A percentile compares a stretch with the other conserved stretches of the same genome.
phyloP scores from a whole-genome alignment of 148 eudicot species.

The Cornus florida region DNA sequence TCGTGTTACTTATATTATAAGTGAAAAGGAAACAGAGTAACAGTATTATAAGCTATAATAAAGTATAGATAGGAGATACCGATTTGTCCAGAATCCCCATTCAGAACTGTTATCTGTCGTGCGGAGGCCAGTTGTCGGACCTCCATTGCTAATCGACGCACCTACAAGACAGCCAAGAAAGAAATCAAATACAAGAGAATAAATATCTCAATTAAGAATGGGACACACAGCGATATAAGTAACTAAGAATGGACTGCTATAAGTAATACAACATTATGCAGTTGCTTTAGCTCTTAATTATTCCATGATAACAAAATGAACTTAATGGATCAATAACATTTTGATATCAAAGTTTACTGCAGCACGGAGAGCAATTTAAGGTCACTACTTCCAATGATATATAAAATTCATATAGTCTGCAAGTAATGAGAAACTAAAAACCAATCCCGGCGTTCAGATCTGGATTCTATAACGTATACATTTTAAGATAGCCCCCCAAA shows the following conservation, averaged over 20 bases:
- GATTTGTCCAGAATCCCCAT: constrained; percentile 58
- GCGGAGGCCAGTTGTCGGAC: constrained; percentile 68
- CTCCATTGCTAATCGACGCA: constrained; percentile 83
- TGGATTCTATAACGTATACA: not conserved
- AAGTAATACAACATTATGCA: not conserved
- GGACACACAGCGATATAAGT: not conserved
- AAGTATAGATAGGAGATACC: constrained; percentile 25
- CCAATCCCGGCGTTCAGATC: not conserved
- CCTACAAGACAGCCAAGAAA: constrained; percentile 33
- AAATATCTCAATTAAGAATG: not conserved
- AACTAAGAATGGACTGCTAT: too few species aligned
- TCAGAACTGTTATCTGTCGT: constrained; percentile 72
- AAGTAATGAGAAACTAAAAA: not conserved
- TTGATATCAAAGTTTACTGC: not conserved
- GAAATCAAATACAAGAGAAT: not conserved
- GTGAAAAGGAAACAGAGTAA: not conserved
- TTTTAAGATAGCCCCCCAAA: not conserved
- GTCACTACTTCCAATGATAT: too few species aligned
- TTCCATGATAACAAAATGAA: not conserved
- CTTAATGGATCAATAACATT: not conserved
- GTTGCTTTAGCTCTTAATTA: not conserved
- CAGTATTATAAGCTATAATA: too few species aligned
- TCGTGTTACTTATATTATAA: not conserved
- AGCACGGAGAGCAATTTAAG: not conserved
- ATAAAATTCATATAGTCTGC: not conserved